Conservation (phyloP, 139 green algal genomes). For the Volvox africanus region DNA sequence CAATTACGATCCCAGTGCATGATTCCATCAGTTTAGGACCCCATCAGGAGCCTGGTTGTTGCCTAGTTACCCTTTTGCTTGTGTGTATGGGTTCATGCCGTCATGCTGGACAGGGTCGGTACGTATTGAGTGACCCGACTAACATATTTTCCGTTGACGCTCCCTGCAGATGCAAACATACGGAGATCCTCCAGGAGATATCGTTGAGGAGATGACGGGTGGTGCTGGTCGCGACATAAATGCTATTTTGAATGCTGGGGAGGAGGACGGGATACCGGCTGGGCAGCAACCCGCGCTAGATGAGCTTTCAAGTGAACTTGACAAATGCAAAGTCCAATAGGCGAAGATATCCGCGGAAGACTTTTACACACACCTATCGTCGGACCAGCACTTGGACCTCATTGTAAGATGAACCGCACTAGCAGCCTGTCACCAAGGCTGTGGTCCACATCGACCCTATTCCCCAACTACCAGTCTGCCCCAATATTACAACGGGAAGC, state of each 20-base stretch:
- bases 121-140: no score
- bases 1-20: no score
- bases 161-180: conserved; percentile 85
- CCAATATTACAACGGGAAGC: neutral
- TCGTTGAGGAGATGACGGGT: conserved; percentile 82
- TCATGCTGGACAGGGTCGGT: no score
- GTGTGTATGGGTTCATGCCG: no score
- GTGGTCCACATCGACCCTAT: no score
- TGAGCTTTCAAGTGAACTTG: conserved; percentile 21
- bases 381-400: conserved; percentile 3
- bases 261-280: neutral
- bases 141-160: no score
- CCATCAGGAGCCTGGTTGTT: no score
- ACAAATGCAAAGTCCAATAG: conserved; percentile 49
- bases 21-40: no score
- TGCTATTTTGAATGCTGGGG: neutral
- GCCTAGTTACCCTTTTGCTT: no score
- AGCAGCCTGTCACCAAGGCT: no score
- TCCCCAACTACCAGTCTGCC: no score
- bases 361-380: neutral
- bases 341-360: neutral
- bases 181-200: conserved; percentile 84
- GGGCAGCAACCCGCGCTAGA: conserved; percentile 10
- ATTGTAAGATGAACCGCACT: neutral
- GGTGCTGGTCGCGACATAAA: conserved; percentile 44